These are phyloP conservation scores for Plasmodium gonderi DNA, from an alignment of 169 alveolate genomes.

Conservation along the genomic window DNA sequence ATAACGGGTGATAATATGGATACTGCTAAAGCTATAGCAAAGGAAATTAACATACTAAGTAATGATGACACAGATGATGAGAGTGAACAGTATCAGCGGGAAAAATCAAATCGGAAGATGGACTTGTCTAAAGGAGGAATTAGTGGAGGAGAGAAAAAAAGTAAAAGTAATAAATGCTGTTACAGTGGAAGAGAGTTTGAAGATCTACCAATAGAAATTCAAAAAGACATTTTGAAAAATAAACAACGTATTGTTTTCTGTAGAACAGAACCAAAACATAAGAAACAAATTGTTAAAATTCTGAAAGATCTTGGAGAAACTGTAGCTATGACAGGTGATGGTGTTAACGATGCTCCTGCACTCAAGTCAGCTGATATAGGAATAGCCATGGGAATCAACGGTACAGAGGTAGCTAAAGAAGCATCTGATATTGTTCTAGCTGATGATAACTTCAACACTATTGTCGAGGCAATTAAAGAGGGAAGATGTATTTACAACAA, in stretches of 20 bases:
- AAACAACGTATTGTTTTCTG: slow-evolving; percentile 96
- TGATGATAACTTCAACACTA: slow-evolving; percentile 99
- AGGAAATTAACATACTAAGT: slow-evolving; percentile 92
- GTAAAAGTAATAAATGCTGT: slow-evolving; percentile 77
- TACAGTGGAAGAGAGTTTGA: slow-evolving; percentile 97
- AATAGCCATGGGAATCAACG: slow-evolving; percentile 99
- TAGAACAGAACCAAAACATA: slow-evolving; percentile 99
- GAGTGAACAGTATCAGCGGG: background rate
- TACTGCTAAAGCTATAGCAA: slow-evolving; percentile 99
- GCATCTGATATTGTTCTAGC: slow-evolving; percentile 99
- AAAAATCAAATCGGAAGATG: too few relatives aligned
- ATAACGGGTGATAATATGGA: slow-evolving; percentile 98
- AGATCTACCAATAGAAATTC: slow-evolving; percentile 85
- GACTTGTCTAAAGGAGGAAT: too few relatives aligned
- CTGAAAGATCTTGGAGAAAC: slow-evolving; percentile 95
- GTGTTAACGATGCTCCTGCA: slow-evolving; percentile 99
- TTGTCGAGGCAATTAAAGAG: slow-evolving; percentile 99
- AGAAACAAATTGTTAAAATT: slow-evolving; percentile 95
- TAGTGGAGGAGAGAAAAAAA: background rate
- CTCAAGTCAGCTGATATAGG: slow-evolving; percentile 98
- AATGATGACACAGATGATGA: slow-evolving; percentile 1
- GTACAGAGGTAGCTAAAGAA: slow-evolving; percentile 99
- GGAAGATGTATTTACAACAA: slow-evolving; percentile 98
- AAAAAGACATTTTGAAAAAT: slow-evolving; percentile 84
- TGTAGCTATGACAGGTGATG: slow-evolving; percentile 99